Base-by-base conservation (phyloP, 1,284 basidiomycete genomes). In the Cryptococcus sp. region DNA sequence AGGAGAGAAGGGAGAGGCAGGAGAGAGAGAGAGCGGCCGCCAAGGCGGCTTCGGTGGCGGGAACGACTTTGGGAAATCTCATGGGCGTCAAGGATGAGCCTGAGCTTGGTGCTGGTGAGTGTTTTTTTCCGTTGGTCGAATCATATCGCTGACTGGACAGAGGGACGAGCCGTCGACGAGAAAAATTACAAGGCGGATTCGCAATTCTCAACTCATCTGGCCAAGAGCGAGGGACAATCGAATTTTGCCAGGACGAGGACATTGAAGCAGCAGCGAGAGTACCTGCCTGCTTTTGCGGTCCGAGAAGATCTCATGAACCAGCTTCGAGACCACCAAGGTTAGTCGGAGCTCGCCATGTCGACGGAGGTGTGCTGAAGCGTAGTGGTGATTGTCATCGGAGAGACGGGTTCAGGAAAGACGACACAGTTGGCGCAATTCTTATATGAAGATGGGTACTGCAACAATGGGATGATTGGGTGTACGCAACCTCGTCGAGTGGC, bases 1-100 rank as follows among this genome's bases (percentile, higher is more conserved):
- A 87, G 56, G 94, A 98, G 74, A 90, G 94, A 66, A 86, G 87
- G 56, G 95, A 98, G 74, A 90, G 94, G 66, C 87, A 92, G 1
- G 95, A 99, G 71, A 80, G 95, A 14, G 87, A 88, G 18, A 94
- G 93, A 72, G 91, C 91, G 2, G 93, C 95, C 0, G 92, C 93
- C 5, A 97, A 97, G 70, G 80, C 97, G 2, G 92, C 94, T 7
- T 83, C 86, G 0, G 77, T 98, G 12, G 90, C 90, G 23, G 95
- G 95, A 5, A 97, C 94, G 0, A 80, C 85, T 0, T 78, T 99
- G 7, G 95, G 95, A 14, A 98, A 99, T 71, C 86, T 98, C 55
- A 90, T 97, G 82, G 95, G 95, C 21, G 90, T 98, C 25, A 89
- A 88, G 70, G 91, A 97, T 55, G 90, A 95, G 62, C 91, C 94